Evolutionary conservation across 2,329 filamentous ascomycete species (phyloP).

Genomic region (Penicillium sp.): DNA sequence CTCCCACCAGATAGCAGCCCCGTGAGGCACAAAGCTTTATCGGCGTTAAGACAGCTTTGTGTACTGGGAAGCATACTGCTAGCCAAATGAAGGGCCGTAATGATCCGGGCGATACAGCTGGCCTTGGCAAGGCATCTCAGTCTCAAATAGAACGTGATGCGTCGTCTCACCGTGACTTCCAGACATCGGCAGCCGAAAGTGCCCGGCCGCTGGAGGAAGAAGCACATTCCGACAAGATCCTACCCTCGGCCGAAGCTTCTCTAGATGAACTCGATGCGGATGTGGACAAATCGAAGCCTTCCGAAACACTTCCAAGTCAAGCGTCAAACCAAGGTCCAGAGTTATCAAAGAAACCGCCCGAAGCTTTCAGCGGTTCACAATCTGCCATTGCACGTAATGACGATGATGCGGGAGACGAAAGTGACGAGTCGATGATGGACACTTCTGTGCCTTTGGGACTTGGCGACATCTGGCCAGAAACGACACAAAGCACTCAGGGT

Average conservation of each 20-base stretch:
- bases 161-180: neutral
- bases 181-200: neutral
- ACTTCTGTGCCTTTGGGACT: slow-evolving; percentile 32
- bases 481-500: slow-evolving; percentile 20
- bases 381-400: neutral
- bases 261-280: neutral
- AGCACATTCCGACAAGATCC: neutral
- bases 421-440: slow-evolving; percentile 36
- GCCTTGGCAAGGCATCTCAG: neutral
- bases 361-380: neutral
- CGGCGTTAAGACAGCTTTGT: neutral
- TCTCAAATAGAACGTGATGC: neutral
- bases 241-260: neutral
- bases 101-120: neutral
- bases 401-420: slow-evolving; percentile 19
- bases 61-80: neutral
- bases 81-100: neutral
- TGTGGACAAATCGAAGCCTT: neutral
- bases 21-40: slow-evolving; percentile 2
- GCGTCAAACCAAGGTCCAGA: neutral
- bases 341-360: neutral
- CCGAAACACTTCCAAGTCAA: neutral
- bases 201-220: neutral
- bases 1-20: slow-evolving; percentile 32
- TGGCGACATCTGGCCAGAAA: slow-evolving; percentile 20